Evolutionary conservation across 371 early-diverging fungal genomes (phyloP).

Genomic region (Blakeslea trispora): DNA sequence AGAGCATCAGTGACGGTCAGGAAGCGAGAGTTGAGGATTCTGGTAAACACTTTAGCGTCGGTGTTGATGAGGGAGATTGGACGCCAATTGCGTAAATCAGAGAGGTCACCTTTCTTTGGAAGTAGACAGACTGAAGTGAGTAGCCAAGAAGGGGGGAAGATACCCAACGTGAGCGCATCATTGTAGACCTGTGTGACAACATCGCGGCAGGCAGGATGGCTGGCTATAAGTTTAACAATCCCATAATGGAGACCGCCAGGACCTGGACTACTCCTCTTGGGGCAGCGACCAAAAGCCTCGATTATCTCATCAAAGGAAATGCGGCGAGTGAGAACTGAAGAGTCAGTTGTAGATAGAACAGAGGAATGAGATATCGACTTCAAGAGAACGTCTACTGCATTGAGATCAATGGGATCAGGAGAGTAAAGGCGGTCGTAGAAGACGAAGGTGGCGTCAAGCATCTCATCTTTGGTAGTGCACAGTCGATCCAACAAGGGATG

Average conservation of each 20-base stretch:
- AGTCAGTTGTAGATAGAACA: background rate
- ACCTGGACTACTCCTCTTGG: conserved; percentile 14
- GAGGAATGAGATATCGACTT: background rate
- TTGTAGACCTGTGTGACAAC: conserved; percentile 13
- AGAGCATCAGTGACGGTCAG: background rate
- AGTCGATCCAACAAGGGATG: background rate
- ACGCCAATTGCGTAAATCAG: conserved; percentile 25
- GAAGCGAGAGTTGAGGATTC: conserved; percentile 16
- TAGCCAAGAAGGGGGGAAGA: conserved; percentile 26
- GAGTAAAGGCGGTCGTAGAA: conserved; percentile 12
- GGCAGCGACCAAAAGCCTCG: background rate
- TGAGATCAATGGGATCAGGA: conserved; percentile 6
- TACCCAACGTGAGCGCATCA: conserved; percentile 14
- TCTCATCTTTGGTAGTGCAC: background rate
- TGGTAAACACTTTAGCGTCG: conserved; percentile 30
- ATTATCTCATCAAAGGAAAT: background rate
- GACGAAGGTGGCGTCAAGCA: conserved; percentile 6
- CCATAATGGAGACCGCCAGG: conserved; percentile 29
- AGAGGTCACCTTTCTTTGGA: conserved; percentile 27
- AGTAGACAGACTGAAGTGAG: conserved; percentile 24
- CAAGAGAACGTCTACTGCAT: background rate
- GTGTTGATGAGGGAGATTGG: conserved; percentile 27
- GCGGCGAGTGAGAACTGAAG: background rate
- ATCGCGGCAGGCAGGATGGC: background rate
- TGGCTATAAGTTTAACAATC: conserved; percentile 4